Evolutionary conservation across 768 basidiomycete species (phyloP).

Genomic region (Paxillus ammoniavirescens): DNA sequence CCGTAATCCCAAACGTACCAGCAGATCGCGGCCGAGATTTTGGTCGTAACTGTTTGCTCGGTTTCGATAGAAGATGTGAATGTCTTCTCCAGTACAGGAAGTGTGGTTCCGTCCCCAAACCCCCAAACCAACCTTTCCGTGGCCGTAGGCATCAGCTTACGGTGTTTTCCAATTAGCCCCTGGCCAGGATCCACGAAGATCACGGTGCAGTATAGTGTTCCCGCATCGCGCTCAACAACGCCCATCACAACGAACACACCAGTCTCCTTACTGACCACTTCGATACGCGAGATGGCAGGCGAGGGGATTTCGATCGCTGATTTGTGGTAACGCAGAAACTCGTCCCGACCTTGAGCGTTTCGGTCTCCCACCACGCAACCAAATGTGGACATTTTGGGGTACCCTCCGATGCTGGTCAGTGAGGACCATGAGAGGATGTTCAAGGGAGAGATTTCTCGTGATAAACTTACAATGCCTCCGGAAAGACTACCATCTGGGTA

Average conservation of each 20-base stretch:
- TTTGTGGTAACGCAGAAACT: conserved; percentile 52
- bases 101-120: conserved; percentile 51
- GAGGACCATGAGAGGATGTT: not conserved
- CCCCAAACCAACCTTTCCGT: conserved; percentile 64
- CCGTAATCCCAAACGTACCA: conserved; percentile 38
- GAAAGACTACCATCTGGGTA: conserved; percentile 52
- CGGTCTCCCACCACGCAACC: conserved; percentile 48
- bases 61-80: conserved; percentile 29
- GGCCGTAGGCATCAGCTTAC: conserved; percentile 64
- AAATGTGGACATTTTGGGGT: conserved; percentile 54
- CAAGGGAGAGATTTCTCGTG: not conserved
- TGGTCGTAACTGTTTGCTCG: conserved; percentile 33
- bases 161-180: conserved; percentile 59
- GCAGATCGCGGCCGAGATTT: conserved; percentile 56
- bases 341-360: conserved; percentile 50
- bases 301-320: conserved; percentile 61
- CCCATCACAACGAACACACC: conserved; percentile 59
- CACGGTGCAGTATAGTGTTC: conserved; percentile 61
- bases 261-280: conserved; percentile 45
- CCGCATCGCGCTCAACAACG: conserved; percentile 55
- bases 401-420: conserved; percentile 49
- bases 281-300: conserved; percentile 44
- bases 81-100: conserved; percentile 45
- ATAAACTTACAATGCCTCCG: conserved; percentile 52
- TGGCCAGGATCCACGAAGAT: conserved; percentile 52